Conservation (phyloP, 2,329 filamentous ascomycete species). For the Trichoderma sp. region DNA sequence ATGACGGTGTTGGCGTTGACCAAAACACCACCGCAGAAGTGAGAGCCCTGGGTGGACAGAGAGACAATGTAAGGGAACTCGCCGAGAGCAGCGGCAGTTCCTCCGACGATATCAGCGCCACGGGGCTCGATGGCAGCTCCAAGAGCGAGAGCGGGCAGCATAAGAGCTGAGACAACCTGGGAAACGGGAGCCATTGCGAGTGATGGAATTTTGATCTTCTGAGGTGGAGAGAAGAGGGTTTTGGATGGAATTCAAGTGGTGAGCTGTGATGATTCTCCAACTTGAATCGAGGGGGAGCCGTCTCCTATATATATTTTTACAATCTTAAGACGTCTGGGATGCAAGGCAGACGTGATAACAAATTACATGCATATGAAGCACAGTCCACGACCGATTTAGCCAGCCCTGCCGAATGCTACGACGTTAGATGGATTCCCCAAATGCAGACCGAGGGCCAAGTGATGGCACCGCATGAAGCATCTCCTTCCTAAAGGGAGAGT, state of each 20-base stretch:
- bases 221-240: not conserved
- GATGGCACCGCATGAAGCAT: not conserved
- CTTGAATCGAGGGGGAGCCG: not conserved
- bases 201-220: not conserved
- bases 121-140: constrained; percentile 17
- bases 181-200: constrained; percentile 12
- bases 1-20: constrained; percentile 36
- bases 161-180: not conserved
- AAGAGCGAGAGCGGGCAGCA: constrained; percentile 18
- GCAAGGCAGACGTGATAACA: not conserved
- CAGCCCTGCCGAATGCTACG: not conserved
- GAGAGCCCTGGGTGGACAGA: constrained; percentile 24
- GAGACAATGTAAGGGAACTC: constrained; percentile 38
- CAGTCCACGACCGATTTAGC: not conserved
- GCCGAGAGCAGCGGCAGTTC: constrained; percentile 27
- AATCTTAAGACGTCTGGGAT: not conserved
- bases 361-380: not conserved
- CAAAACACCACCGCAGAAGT: constrained; percentile 35
- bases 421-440: not conserved
- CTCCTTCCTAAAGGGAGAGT: constrained; percentile 16
- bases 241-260: not conserved
- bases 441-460: not conserved
- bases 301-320: not conserved
- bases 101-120: constrained; percentile 30
- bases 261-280: constrained; percentile 10